phyloP scores from a whole-genome alignment of 169 alveolate species.

The Eimeria maxima region DNA sequence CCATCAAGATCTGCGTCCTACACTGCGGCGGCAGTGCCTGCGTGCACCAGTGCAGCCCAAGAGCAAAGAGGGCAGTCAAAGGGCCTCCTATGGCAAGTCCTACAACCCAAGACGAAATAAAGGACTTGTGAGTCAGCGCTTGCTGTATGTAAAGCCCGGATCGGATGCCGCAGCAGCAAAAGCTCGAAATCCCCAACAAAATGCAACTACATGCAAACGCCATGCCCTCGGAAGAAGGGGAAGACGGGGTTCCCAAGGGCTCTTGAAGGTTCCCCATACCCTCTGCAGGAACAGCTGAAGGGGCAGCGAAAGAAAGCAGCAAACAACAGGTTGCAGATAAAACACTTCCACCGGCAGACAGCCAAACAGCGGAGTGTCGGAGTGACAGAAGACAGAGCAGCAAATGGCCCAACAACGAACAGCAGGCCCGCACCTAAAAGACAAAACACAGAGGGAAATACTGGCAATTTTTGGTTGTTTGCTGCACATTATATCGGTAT shows the following conservation, averaged over 20 bases:
- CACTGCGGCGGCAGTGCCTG: slow-evolving; percentile 17
- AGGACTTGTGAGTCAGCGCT: slow-evolving; percentile 3
- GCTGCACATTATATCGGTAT: neutral
- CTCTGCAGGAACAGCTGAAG: neutral
- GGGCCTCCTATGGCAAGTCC: neutral
- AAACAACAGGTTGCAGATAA: neutral
- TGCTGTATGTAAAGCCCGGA: slow-evolving; percentile 1
- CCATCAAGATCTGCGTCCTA: slow-evolving; percentile 58
- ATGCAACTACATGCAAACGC: neutral
- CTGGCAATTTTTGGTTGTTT: neutral
- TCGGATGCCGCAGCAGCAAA: slow-evolving; percentile 15
- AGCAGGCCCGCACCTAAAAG: slow-evolving; percentile 64
- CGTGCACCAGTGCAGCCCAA: slow-evolving; percentile 20
- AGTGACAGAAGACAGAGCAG: slow-evolving; percentile 49
- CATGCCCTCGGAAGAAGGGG: slow-evolving; percentile 15
- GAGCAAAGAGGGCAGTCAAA: slow-evolving; percentile 8
- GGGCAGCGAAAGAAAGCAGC: slow-evolving; percentile 21
- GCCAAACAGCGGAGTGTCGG: neutral
- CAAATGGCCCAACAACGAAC: slow-evolving; percentile 68
- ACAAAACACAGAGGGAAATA: neutral
- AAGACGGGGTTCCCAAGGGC: neutral
- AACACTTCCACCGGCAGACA: slow-evolving; percentile 44
- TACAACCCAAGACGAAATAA: neutral
- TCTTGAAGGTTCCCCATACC: neutral
- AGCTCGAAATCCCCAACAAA: neutral